Percentiles rank a stretch among this genome's conserved stretches.
Conservation (phyloP, 106 monocot species). For the Hemerocallis citrina region DNA sequence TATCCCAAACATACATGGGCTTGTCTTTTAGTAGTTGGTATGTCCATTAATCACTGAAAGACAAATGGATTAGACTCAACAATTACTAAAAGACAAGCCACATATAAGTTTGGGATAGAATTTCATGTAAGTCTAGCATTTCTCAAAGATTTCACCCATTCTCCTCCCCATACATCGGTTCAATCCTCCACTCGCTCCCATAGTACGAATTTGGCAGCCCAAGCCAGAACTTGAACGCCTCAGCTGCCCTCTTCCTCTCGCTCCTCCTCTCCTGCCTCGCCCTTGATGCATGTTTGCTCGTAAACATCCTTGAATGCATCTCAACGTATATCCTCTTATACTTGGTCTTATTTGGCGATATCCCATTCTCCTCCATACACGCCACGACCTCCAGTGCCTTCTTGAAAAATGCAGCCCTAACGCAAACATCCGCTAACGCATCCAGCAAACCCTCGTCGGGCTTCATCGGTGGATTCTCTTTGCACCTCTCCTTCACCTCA, state of each 20-base stretch:
- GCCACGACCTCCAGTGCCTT: constrained; percentile 93
- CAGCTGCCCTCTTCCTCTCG: constrained; percentile 82
- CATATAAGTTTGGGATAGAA: too few relatives aligned
- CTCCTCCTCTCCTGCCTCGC: constrained; percentile 79
- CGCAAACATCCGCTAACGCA: constrained; percentile 77
- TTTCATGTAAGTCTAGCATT: too few relatives aligned
- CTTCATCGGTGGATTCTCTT: constrained; percentile 30
- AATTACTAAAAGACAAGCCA: too few relatives aligned
- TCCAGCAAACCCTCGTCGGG: constrained; percentile 81
- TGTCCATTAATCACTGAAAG: too few relatives aligned
- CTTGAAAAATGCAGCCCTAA: constrained; percentile 79
- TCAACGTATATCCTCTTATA: constrained; percentile 92
- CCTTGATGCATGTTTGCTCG: constrained; percentile 86
- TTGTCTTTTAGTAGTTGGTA: too few relatives aligned
- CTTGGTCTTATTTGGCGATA: constrained; percentile 83
- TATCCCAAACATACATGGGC: too few relatives aligned
- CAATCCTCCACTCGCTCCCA: constrained; percentile 90
- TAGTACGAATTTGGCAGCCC: constrained; percentile 92
- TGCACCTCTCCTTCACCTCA: constrained; percentile 75
- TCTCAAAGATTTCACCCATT: too few relatives aligned
- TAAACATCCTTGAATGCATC: constrained; percentile 98
- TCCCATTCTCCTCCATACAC: constrained; percentile 95
- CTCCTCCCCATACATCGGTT: constrained; percentile 41
- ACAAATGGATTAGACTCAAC: too few relatives aligned
- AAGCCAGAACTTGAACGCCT: constrained; percentile 98